Evolutionary conservation across 805 yeast genomes (phyloP).

Genomic region (Kluyveromyces wickerhamii): DNA sequence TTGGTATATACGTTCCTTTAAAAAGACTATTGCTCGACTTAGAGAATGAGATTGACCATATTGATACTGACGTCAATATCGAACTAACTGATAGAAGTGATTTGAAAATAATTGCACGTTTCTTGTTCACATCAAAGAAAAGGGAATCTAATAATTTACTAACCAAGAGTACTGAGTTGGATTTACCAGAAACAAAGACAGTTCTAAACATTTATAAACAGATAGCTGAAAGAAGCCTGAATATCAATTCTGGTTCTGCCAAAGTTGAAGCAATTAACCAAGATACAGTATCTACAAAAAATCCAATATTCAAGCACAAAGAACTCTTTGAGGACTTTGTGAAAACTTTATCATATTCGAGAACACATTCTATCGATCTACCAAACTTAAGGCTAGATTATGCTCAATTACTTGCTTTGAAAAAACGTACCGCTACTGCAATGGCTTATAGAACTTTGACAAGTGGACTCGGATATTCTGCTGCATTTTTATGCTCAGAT

Average conservation of each 20-base stretch:
- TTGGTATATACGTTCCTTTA: slow-evolving; percentile 62
- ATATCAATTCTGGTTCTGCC: neutral
- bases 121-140: neutral
- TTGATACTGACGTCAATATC: slow-evolving; percentile 36
- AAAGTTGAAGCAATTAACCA: neutral
- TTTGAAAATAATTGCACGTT: slow-evolving; percentile 3
- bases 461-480: slow-evolving; percentile 22
- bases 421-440: slow-evolving; percentile 46
- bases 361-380: slow-evolving; percentile 1
- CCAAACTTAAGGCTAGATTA: slow-evolving; percentile 3
- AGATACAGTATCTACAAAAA: neutral
- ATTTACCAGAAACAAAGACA: neutral
- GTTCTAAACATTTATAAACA: slow-evolving; percentile 1
- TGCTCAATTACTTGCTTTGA: slow-evolving; percentile 29
- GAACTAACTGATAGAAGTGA: slow-evolving; percentile 29
- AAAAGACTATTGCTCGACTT: slow-evolving; percentile 49
- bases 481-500: neutral
- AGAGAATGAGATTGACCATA: slow-evolving; percentile 44
- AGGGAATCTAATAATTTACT: no score
- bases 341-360: slow-evolving; percentile 1
- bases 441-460: slow-evolving; percentile 68
- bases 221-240: slow-evolving; percentile 1
- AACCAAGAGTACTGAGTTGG: no score
- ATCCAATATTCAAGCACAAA: slow-evolving; percentile 2
- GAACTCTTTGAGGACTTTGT: slow-evolving; percentile 4